Evolutionary conservation across 371 early-diverging fungal species (phyloP), one percentile per base, ranked within the genome.

Genomic region (Fennellomyces sp.): DNA sequence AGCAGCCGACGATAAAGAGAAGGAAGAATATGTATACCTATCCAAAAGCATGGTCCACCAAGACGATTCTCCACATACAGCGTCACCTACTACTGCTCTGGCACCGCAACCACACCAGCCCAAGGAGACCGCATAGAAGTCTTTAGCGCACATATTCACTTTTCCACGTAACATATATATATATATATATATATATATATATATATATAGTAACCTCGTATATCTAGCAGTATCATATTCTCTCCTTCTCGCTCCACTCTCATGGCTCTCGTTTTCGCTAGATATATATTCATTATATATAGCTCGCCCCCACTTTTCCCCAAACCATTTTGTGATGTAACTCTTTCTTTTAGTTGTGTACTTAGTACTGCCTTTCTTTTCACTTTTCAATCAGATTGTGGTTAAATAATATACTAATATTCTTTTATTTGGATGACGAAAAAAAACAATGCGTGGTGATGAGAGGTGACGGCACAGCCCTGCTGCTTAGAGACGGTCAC

Each of bases 401-500:
- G 45, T 17, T 45, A 23, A 45, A 45, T 45, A 45, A 45, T 45
- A 45, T 45, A 45, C 23, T 45, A 45, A 45, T 52, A 33, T 52
- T 52, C 21, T 35, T 52, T 23, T 52, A 36, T 31, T 52, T 35
- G 30, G 10, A 19, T 35, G 53, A 52, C 53, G 3, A 17, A 52
- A 52, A 52, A 29, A 52, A n/a, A 52, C 12, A 31, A 52, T 12
- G 23, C 8, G 17, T 15, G n/a, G n/a, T n/a, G n/a, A n/a, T n/a
- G n/a, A n/a, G n/a, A n/a, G n/a, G n/a, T n/a, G n/a, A n/a, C n/a
- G n/a, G n/a, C n/a, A n/a, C n/a, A n/a, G n/a, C n/a, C n/a, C n/a
- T n/a, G n/a, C 31, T 33, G 19, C 60, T 68, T 68, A 68, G 55
- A 68, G 57, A 56, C 64, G 68, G 27, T 68, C 64, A 52, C 68